Conservation (phyloP, 2,329 filamentous ascomycete species). For the Huntiella moniliformis region DNA sequence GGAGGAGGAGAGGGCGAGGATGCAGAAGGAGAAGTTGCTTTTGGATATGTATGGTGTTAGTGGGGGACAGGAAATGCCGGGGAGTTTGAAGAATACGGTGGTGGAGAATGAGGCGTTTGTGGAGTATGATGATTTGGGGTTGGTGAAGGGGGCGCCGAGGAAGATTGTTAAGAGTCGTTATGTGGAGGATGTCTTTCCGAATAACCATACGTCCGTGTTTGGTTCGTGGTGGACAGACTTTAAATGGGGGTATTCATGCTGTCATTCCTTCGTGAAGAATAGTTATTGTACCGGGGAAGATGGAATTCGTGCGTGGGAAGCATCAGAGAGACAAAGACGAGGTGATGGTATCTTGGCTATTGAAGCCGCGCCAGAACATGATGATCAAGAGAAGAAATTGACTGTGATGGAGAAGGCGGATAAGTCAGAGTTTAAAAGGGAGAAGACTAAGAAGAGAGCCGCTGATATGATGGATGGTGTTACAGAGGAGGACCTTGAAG, state of each 20-base stretch:
- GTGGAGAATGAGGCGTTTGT: constrained; percentile 72
- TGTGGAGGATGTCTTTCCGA: constrained; percentile 64
- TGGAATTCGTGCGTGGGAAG: constrained; percentile 63
- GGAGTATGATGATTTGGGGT: constrained; percentile 81
- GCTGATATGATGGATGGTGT: constrained; percentile 62
- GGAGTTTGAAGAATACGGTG: constrained; percentile 40
- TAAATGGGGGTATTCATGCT: constrained; percentile 90
- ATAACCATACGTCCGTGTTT: constrained; percentile 88
- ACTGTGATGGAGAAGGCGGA: constrained; percentile 14
- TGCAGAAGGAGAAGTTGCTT: constrained; percentile 49
- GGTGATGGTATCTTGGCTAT: constrained; percentile 25
- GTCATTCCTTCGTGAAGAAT: constrained; percentile 84
- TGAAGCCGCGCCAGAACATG: constrained; percentile 14
- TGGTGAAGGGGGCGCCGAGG: constrained; percentile 73
- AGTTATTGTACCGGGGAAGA: constrained; percentile 93
- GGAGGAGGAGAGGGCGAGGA: constrained; percentile 50
- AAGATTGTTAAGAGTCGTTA: constrained; percentile 76
- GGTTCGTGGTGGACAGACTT: constrained; percentile 96
- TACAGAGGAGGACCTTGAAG: constrained; percentile 69
- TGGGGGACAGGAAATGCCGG: constrained; percentile 37
- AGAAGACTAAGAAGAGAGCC: constrained; percentile 41
- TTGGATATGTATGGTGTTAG: constrained; percentile 78
- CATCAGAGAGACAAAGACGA: constrained; percentile 42
- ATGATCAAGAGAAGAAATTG: constrained; percentile 17
- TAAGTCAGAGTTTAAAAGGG: constrained; percentile 16